Conservation (phyloP, 192 early-diverging fungal species). For the Backusella tuberculispora region DNA sequence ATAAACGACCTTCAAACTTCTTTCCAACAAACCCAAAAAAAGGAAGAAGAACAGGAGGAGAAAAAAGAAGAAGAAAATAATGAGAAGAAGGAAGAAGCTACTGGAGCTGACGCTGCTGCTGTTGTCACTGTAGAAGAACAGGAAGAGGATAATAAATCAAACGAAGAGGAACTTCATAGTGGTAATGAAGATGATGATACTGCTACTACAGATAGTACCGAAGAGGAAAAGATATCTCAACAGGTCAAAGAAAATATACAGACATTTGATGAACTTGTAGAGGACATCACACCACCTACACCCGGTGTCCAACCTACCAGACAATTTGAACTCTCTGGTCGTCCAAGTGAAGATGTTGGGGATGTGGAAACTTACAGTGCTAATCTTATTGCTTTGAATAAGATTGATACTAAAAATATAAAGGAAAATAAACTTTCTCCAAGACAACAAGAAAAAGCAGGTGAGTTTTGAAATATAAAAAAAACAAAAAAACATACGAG, state of each 20-base stretch:
- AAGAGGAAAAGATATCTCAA: not conserved
- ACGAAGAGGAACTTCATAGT: not conserved
- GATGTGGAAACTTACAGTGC: constrained; percentile 19
- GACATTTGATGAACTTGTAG: not conserved
- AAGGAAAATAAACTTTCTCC: constrained; percentile 33
- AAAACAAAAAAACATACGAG: not conserved
- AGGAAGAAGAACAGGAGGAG: not conserved
- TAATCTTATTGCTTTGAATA: constrained; percentile 25
- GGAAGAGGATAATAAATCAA: not conserved
- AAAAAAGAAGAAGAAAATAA: not conserved
- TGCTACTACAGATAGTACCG: not conserved
- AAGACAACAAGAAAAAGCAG: constrained; percentile 36
- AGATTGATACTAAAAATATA: constrained; percentile 31
- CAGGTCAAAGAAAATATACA: constrained; percentile 3
- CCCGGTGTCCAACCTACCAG: constrained; percentile 31
- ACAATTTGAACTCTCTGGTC: not conserved
- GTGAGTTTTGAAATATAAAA: constrained; percentile 11
- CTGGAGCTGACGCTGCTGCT: not conserved
- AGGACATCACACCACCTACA: constrained; percentile 35
- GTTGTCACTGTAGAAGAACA: not conserved
- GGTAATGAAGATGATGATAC: not conserved
- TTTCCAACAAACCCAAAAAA: not conserved
- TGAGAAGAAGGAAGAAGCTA: not conserved
- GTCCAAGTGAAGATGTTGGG: constrained; percentile 19
- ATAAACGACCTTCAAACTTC: constrained; percentile 5